A percentile compares a stretch with the other conserved stretches of the same genome.
Evolutionary conservation across 805 yeast species (phyloP).

Genomic region (Metschnikowia bowlesiae): DNA sequence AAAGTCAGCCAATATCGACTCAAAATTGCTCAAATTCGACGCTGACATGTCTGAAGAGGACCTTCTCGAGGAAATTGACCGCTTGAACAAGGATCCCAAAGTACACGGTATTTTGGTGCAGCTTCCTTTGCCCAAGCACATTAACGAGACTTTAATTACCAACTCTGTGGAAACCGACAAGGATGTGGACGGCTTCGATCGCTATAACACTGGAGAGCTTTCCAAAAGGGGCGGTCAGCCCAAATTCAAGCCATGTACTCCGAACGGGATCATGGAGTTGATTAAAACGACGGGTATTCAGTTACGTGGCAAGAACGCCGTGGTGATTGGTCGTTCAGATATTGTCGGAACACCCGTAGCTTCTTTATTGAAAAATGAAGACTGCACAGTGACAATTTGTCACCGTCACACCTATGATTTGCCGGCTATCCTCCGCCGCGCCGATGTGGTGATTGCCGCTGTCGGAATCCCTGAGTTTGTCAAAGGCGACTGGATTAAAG

Average conservation of each 20-base stretch:
- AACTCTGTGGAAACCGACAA: constrained; percentile 75
- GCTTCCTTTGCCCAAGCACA: constrained; percentile 78
- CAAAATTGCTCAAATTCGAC: constrained; percentile 60
- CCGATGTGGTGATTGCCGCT: constrained; percentile 90
- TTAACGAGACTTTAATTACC: constrained; percentile 77
- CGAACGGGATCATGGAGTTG: constrained; percentile 84
- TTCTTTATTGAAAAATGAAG: constrained; percentile 68
- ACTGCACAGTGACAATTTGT: constrained; percentile 84
- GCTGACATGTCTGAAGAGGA: constrained; percentile 58
- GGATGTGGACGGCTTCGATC: constrained; percentile 95
- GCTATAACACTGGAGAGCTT: constrained; percentile 84
- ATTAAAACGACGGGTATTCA: constrained; percentile 64
- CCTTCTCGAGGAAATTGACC: constrained; percentile 53
- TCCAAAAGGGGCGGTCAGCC: constrained; percentile 84
- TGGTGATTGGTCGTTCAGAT: constrained; percentile 92
- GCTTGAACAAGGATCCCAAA: constrained; percentile 65
- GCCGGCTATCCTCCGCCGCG: constrained; percentile 51
- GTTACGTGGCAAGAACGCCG: constrained; percentile 77
- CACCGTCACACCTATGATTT: constrained; percentile 71
- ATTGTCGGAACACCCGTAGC: constrained; percentile 96
- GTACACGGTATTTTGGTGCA: constrained; percentile 89
- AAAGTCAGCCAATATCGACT: constrained; percentile 69
- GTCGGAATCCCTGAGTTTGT: constrained; percentile 83
- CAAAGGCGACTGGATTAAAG: constrained; percentile 83
- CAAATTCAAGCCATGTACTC: constrained; percentile 87